Conservation (phyloP, 805 yeast genomes). For the Yarrowia sp. region DNA sequence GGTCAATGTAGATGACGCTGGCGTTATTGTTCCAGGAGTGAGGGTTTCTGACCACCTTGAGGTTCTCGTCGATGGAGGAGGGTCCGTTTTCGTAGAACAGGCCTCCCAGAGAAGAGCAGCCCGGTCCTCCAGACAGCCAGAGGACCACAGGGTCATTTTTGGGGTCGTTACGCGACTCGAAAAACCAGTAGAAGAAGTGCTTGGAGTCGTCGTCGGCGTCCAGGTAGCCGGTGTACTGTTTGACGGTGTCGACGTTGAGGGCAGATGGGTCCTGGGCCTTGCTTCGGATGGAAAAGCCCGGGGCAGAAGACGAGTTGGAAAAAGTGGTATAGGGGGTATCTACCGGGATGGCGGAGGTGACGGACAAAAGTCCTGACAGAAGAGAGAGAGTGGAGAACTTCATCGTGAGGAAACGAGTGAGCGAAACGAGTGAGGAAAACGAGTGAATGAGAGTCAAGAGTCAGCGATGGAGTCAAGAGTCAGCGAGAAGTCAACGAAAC, state of each 20-base stretch:
- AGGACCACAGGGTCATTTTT: slow-evolving; percentile 75
- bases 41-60: slow-evolving; percentile 70
- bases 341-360: background rate
- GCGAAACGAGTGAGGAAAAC: background rate
- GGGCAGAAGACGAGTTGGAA: slow-evolving; percentile 10
- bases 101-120: slow-evolving; percentile 81
- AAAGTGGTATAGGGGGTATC: background rate
- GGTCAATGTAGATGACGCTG: slow-evolving; percentile 79
- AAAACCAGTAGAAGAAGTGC: slow-evolving; percentile 79
- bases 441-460: slow-evolving; percentile 1
- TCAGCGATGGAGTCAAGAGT: too few relatives aligned
- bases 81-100: slow-evolving; percentile 83
- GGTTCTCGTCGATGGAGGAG: slow-evolving; percentile 60
- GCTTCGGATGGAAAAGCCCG: background rate
- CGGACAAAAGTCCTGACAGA: background rate
- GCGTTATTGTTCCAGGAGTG: slow-evolving; percentile 83
- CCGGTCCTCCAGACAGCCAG: slow-evolving; percentile 90
- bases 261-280: background rate
- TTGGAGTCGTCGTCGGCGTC: slow-evolving; percentile 74
- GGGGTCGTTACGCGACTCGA: slow-evolving; percentile 84
- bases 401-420: background rate
- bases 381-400: background rate
- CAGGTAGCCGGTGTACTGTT: slow-evolving; percentile 81
- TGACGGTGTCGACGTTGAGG: slow-evolving; percentile 75
- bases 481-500: background rate